Evolutionary conservation across 352 stramenopile genomes (phyloP), one percentile per base, ranked within the genome.

Genomic region (Globisporangium splendens): DNA sequence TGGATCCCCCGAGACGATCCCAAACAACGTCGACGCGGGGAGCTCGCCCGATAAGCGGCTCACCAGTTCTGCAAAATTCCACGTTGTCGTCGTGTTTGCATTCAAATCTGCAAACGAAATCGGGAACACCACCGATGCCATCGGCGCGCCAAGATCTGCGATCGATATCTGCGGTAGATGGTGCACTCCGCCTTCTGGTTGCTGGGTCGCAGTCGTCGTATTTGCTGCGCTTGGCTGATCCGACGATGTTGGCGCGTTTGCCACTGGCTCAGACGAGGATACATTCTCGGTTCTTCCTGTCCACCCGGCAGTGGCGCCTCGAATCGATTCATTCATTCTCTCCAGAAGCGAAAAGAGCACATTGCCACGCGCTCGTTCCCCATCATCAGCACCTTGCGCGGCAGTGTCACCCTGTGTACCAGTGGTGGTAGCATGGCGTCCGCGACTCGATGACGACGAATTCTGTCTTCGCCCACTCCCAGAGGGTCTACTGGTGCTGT

Each of bases 1-100:
- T 1, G 70, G 57, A 24, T 87, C 66, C 2, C 73, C 77, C 2
- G 57, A 61, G n/a, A 91, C 20, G 31, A 89, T 50, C 13, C 77
- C 77, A 47, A 86, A 89, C 3, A 88, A 53, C 14, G 75, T 76
- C 17, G 72, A 69, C 3, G 75, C 69, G 0, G 81, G 66, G 13
- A 91, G 48, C 20, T 85, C 75, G 52, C 55, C 66, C 8, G 68
- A 65, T 11, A 91, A 24, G 10, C 75, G 77, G 21, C 61, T 79
- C 22, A 79, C 50, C 63, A 89, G 73, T 18, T 78, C 77, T 2
- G 69, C 72, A 35, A 91, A 71, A 47, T 88, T 83, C 81, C 81
- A 91, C 28, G 70, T 79, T 11, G 61, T 83, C 38, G 68, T 70
- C 50, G 73, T 68, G n/a, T 62, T 72, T 5, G 67, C 59, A 20